Evolutionary conservation across 345 rosid species (phyloP).

Genomic region (Populus pruinosa): DNA sequence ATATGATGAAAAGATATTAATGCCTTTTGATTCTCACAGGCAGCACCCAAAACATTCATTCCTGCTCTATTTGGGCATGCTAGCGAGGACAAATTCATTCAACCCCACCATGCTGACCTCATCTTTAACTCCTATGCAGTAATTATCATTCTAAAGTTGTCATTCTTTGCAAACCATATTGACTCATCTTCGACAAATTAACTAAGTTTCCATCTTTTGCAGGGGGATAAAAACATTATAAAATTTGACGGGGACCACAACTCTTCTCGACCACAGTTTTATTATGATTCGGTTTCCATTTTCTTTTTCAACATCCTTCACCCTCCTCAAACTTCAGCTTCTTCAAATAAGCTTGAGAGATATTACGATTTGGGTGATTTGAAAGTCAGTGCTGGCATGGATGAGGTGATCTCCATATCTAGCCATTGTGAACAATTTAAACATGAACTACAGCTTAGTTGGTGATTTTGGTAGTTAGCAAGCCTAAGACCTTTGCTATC

Average conservation of each 20-base stretch:
- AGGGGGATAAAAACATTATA: constrained; percentile 96
- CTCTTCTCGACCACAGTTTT: constrained; percentile 86
- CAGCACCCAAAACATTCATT: constrained; percentile 31
- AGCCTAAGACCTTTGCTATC: neutral
- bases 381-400: constrained; percentile 49
- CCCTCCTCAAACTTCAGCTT: constrained; percentile 64
- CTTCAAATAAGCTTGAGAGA: constrained; percentile 68
- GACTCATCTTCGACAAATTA: constrained; percentile 3
- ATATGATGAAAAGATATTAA: constrained; percentile 2
- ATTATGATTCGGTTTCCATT: constrained; percentile 86
- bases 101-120: constrained; percentile 29
- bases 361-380: constrained; percentile 70
- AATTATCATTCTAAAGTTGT: constrained; percentile 13
- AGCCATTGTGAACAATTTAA: neutral
- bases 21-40: constrained; percentile 24
- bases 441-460: neutral
- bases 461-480: neutral
- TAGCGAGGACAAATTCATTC: constrained; percentile 34
- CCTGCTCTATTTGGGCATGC: constrained; percentile 36
- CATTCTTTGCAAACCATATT: constrained; percentile 2
- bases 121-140: constrained; percentile 31
- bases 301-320: constrained; percentile 87
- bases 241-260: constrained; percentile 96
- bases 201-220: constrained; percentile 24
- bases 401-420: constrained; percentile 54